Evolutionary conservation across 768 basidiomycete species (phyloP).

Genomic region (Mycena epipterygia): DNA sequence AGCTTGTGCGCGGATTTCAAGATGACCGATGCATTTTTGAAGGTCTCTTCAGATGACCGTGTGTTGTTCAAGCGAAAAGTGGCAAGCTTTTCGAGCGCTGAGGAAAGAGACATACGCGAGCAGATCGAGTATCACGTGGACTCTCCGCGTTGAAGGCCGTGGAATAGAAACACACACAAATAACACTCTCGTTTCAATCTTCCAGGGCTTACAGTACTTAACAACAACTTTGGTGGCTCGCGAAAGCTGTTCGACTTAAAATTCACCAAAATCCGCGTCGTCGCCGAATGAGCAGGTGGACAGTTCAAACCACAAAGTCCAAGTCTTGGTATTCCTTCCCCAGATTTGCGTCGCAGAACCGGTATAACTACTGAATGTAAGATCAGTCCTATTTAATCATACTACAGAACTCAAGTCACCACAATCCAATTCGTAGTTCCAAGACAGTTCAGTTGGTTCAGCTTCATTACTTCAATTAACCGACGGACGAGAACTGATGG

Average conservation of each 20-base stretch:
- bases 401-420: not conserved
- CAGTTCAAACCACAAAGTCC: not conserved
- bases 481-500: not conserved
- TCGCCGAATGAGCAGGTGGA: not conserved
- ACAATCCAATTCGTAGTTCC: not conserved
- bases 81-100: conserved; percentile 66
- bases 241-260: too few relatives aligned
- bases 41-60: conserved; percentile 70
- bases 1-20: conserved; percentile 62
- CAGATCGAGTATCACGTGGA: not conserved
- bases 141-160: not conserved
- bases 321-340: not conserved
- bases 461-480: not conserved
- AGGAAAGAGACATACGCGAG: conserved; percentile 58
- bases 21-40: conserved; percentile 65
- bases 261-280: too few relatives aligned
- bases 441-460: not conserved
- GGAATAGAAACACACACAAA: not conserved
- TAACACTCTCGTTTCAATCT: too few relatives aligned
- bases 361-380: not conserved
- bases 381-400: not conserved
- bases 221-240: too few relatives aligned
- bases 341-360: not conserved
- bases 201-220: too few relatives aligned
- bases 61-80: conserved; percentile 65